Percentiles rank a stretch among this genome's conserved stretches.
These are phyloP conservation scores for Hypoxylon fragiforme DNA, from an alignment of 495 filamentous ascomycete species.

Conservation along the genomic window DNA sequence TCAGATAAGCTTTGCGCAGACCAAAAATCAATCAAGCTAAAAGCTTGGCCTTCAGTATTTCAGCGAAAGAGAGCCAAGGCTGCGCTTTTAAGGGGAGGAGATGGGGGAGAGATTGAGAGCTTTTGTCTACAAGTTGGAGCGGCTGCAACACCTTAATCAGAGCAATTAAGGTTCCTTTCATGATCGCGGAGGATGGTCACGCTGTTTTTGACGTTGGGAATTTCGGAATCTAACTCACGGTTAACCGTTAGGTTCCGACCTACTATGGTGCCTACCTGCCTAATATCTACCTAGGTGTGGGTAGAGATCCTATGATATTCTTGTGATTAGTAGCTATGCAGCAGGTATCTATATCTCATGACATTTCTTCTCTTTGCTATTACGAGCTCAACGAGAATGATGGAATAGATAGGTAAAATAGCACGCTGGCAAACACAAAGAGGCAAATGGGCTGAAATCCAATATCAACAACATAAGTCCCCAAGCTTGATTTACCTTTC, in stretches of 20 bases:
- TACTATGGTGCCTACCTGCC: neutral
- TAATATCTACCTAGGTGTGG: neutral
- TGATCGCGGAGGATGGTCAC: conserved; percentile 3
- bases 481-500: no score
- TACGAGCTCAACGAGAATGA: no score
- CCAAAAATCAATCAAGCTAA: conserved; percentile 1
- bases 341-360: no score
- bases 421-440: no score
- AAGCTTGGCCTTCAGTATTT: neutral
- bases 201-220: neutral
- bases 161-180: conserved; percentile 17
- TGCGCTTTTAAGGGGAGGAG: conserved; percentile 2
- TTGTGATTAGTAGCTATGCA: no score
- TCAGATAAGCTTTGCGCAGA: conserved; percentile 27
- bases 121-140: neutral
- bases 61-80: neutral
- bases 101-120: neutral
- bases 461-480: no score
- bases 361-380: no score
- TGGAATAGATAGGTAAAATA: no score
- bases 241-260: neutral
- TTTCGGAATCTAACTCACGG: neutral
- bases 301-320: no score
- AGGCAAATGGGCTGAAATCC: no score
- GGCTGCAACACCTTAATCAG: conserved; percentile 30